A percentile compares a stretch with the other conserved stretches of the same genome.
These are phyloP conservation scores for Fagopyrum homotropicum DNA, from an alignment of 148 eudicot species.

Conservation along the genomic window DNA sequence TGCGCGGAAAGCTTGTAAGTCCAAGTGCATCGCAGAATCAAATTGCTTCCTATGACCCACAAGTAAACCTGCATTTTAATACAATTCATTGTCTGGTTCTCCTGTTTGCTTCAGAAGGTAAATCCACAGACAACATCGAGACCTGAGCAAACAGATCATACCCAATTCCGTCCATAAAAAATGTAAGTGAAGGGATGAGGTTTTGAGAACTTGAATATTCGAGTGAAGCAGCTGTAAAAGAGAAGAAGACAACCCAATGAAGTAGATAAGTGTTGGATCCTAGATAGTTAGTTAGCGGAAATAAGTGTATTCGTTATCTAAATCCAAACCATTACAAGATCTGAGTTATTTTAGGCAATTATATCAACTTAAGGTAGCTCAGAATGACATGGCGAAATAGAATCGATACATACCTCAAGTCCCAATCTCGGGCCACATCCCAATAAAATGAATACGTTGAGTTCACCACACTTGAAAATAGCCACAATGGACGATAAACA, in stretches of 20 bases:
- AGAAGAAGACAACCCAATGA: not conserved
- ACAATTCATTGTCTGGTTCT: not conserved
- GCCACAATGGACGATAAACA: conserved; percentile 86
- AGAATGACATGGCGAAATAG: too few species aligned
- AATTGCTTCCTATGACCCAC: conserved; percentile 94
- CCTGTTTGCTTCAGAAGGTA: not conserved
- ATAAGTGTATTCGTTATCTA: too few species aligned
- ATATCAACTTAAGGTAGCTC: too few species aligned
- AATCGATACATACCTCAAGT: conserved; percentile 57
- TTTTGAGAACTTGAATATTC: conserved; percentile 86
- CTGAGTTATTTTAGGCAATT: too few species aligned
- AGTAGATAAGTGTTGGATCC: too few species aligned
- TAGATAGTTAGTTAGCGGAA: too few species aligned
- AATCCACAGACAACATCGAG: not conserved
- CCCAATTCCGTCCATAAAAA: conserved; percentile 76
- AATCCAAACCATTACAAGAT: too few species aligned
- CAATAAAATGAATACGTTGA: conserved; percentile 92
- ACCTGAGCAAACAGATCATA: conserved; percentile 20
- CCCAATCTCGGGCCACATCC: conserved; percentile 98
- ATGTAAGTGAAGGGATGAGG: conserved; percentile 51
- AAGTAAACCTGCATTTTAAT: conserved; percentile 49
- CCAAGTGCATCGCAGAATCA: conserved; percentile 95
- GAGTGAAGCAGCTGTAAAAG: conserved; percentile 69
- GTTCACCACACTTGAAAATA: conserved; percentile 70
- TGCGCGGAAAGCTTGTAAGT: conserved; percentile 97